Evolutionary conservation across 2,329 filamentous ascomycete species (phyloP).

Genomic region (Aspergillus persii): DNA sequence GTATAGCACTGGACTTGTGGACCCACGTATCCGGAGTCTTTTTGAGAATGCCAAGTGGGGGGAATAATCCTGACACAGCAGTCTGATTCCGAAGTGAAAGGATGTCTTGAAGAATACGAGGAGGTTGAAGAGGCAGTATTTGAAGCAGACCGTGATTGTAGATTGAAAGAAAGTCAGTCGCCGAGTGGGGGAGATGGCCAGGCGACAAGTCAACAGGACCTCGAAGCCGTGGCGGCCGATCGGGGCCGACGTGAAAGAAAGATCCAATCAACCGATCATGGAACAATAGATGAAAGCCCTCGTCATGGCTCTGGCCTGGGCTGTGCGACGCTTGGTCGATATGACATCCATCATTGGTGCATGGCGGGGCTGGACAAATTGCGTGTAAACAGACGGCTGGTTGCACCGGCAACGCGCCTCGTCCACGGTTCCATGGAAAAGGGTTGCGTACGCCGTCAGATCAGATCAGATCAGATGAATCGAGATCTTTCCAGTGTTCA

Average conservation of each 20-base stretch:
- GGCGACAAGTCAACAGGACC: not conserved
- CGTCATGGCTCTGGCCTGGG: conserved; percentile 9
- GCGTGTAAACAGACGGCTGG: conserved; percentile 18
- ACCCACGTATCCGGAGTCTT: not conserved
- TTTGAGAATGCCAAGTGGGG: not conserved
- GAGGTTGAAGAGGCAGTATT: not conserved
- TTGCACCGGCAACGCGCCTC: conserved; percentile 21
- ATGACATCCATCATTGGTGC: conserved; percentile 5
- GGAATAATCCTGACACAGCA: not conserved
- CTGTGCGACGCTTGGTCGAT: conserved; percentile 7
- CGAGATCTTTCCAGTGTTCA: too few species aligned
- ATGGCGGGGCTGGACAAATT: conserved; percentile 13
- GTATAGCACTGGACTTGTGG: not conserved
- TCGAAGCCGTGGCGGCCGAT: not conserved
- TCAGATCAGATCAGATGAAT: too few species aligned
- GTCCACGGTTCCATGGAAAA: not conserved
- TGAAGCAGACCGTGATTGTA: not conserved
- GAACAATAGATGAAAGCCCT: conserved; percentile 5
- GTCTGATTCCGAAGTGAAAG: not conserved
- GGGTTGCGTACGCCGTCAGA: not conserved
- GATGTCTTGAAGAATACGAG: not conserved
- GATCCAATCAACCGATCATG: conserved; percentile 4
- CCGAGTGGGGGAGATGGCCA: not conserved
- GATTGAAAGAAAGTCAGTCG: not conserved
- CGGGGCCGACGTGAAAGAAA: conserved; percentile 2